phyloP scores from a whole-genome alignment of 768 basidiomycete genomes.

The Tulasnella sp. region DNA sequence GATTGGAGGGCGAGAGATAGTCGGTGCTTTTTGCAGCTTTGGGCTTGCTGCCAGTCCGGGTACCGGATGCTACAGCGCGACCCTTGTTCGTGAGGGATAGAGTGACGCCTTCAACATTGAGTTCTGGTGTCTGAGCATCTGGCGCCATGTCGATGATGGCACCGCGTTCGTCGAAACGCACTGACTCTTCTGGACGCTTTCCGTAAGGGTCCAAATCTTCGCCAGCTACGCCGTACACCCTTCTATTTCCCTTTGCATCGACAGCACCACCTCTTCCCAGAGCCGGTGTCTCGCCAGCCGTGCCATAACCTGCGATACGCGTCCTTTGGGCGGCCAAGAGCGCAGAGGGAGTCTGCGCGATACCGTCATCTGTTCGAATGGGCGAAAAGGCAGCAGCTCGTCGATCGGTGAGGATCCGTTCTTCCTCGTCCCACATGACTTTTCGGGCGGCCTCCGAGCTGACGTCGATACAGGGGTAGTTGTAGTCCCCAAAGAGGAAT shows the following conservation, averaged over 20 bases:
- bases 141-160: conserved; percentile 38
- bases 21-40: not conserved
- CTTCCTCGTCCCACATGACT: conserved; percentile 72
- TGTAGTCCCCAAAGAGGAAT: conserved; percentile 82
- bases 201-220: not conserved
- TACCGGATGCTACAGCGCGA: not conserved
- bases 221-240: conserved; percentile 18
- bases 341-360: conserved; percentile 11
- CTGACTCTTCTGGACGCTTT: not conserved
- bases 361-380: conserved; percentile 23
- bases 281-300: conserved; percentile 27
- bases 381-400: conserved; percentile 60
- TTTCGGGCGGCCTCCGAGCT: conserved; percentile 59
- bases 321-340: conserved; percentile 5
- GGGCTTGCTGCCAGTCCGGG: not conserved
- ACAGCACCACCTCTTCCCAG: not conserved
- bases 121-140: conserved; percentile 28
- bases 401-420: conserved; percentile 64
- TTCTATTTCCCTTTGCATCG: conserved; percentile 3
- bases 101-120: conserved; percentile 30
- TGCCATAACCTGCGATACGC: conserved; percentile 42
- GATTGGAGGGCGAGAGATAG: not conserved
- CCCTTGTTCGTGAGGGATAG: conserved; percentile 36
- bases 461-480: conserved; percentile 81
- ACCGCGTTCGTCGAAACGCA: not conserved